Evolutionary conservation across 1,284 basidiomycete species (phyloP).

Genomic region (Fomitopsis schrenkii): DNA sequence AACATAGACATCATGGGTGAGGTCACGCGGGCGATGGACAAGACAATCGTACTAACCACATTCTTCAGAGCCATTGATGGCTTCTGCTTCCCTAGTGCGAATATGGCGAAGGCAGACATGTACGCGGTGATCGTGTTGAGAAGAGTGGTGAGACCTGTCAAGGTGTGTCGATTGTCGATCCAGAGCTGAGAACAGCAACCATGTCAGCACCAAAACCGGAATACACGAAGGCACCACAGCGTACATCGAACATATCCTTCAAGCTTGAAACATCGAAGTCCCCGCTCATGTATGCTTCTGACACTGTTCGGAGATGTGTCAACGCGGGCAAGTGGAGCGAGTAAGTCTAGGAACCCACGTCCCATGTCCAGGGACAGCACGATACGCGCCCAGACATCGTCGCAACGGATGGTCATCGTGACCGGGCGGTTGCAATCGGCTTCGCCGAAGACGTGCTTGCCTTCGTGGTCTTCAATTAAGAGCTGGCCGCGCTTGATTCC

Average conservation of each 20-base stretch:
- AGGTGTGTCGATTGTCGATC: not conserved
- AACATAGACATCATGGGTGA: not conserved
- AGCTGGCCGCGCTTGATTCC: not conserved
- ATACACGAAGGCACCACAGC: slow-evolving; percentile 22
- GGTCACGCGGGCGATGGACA: not conserved
- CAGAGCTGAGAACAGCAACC: not conserved
- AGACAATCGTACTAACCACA: not conserved
- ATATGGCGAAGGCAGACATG: not conserved
- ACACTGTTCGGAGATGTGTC: slow-evolving; percentile 41
- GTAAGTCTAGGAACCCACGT: not conserved
- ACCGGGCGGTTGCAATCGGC: not conserved
- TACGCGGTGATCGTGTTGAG: not conserved
- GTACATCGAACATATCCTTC: slow-evolving; percentile 67
- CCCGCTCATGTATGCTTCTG: slow-evolving; percentile 81
- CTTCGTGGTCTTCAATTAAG: not conserved
- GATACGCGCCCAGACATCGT: not conserved
- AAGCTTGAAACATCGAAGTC: slow-evolving; percentile 69
- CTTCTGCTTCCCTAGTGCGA: not conserved
- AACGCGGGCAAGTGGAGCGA: no score
- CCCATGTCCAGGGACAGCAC: not conserved
- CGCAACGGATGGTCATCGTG: not conserved
- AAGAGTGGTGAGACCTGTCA: not conserved
- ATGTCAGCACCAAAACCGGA: not conserved
- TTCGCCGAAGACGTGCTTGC: not conserved
- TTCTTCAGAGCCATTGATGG: not conserved